Base-by-base conservation (phyloP, 257 asterid species). In the Solanum rostratum region DNA sequence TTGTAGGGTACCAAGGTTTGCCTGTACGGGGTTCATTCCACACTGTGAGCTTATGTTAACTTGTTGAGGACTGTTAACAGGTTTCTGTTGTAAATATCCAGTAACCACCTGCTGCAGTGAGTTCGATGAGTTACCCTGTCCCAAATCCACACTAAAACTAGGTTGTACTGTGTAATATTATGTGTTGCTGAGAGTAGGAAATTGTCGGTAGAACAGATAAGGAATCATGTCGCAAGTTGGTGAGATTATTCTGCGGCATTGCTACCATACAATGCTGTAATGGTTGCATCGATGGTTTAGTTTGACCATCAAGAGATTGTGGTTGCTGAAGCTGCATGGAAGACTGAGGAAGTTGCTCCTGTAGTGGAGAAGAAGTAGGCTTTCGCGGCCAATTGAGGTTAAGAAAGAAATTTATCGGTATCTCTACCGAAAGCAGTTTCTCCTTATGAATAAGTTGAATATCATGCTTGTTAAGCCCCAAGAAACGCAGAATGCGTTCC, bases 251-350 rank as follows among this genome's bases (percentile, higher is more conserved):
- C n/a, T n/a, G n/a, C n/a, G n/a, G n/a, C n/a, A n/a, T n/a, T n/a
- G n/a, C 24, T 19, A 6, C 62, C 62, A 55, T 55, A 24, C 24
- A n/a, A 1, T 27, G 1, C 3, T 13, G 96, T 49, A 91, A 83
- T 43, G 93, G 83, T 86, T 92, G 98, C 95, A 90, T 87, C 90
- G 93, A 96, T 30, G 92, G 71, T 86, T 88, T 96, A 90, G 92
- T 90, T 92, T 92, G 97, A 88, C 90, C 92, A 68, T 94, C 99
- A 84, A 82, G 97, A 87, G 92, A 85, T 82, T 92, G 98, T 84
- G 92, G 89, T 90, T 91, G 96, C 86, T 90, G 97, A n/a, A n/a
- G n/a, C n/a, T n/a, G n/a, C n/a, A n/a, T n/a, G n/a, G n/a, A n/a
- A n/a, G n/a, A n/a, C n/a, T 10, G 66, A 59, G 66, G 66, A n/a